phyloP scores from a whole-genome alignment of 2,329 filamentous ascomycete species.

The Colletotrichum sp. region DNA sequence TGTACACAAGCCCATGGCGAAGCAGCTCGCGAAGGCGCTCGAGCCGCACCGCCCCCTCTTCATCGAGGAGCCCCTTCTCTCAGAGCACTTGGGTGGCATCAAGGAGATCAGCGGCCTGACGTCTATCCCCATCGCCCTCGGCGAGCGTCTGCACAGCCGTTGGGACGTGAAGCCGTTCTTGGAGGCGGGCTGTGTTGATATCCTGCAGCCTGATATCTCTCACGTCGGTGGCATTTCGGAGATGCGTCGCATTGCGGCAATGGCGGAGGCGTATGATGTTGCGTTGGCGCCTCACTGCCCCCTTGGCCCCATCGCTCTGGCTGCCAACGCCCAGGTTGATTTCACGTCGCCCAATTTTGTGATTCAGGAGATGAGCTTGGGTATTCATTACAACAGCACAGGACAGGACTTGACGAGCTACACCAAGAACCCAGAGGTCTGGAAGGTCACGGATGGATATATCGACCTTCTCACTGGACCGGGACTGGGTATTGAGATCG shows the following conservation, averaged over 20 bases:
- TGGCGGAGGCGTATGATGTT: constrained; percentile 77
- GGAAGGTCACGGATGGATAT: constrained; percentile 70
- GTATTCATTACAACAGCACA: constrained; percentile 79
- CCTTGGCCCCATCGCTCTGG: constrained; percentile 74
- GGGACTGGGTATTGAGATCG: constrained; percentile 72
- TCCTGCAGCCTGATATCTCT: constrained; percentile 75
- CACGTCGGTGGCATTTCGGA: constrained; percentile 79
- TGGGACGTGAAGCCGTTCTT: constrained; percentile 79
- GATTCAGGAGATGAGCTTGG: constrained; percentile 80
- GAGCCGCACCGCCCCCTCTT: constrained; percentile 76
- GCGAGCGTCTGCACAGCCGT: constrained; percentile 73
- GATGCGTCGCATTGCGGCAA: constrained; percentile 69
- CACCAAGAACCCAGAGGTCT: constrained; percentile 67
- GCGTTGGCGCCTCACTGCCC: constrained; percentile 77
- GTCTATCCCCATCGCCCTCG: constrained; percentile 71
- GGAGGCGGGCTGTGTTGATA: constrained; percentile 70
- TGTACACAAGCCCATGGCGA: constrained; percentile 81
- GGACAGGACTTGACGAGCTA: constrained; percentile 71
- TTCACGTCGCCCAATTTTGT: constrained; percentile 67
- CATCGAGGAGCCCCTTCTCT: constrained; percentile 74
- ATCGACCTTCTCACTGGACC: constrained; percentile 64
- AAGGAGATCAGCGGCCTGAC: constrained; percentile 61
- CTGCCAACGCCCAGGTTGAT: constrained; percentile 73
- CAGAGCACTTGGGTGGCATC: constrained; percentile 70
- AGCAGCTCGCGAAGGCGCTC: constrained; percentile 71